A percentile compares a stretch with the other conserved stretches of the same genome.
Evolutionary conservation across 2,329 filamentous ascomycete species (phyloP).

Genomic region (Lanzia echinophila): DNA sequence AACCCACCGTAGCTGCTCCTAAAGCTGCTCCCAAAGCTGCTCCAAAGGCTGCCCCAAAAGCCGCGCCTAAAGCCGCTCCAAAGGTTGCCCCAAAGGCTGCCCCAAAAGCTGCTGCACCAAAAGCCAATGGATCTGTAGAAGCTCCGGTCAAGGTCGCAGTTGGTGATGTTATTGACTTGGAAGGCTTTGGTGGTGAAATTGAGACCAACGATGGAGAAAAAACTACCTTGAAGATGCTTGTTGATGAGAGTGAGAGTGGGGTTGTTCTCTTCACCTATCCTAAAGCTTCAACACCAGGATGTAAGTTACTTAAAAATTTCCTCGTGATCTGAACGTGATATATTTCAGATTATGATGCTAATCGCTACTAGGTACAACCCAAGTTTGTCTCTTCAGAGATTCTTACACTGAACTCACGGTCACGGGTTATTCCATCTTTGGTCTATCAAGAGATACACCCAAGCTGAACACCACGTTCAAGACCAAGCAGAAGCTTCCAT

Average conservation of each 20-base stretch:
- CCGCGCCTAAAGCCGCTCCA: slow-evolving; percentile 25
- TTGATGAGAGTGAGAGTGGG: slow-evolving; percentile 76
- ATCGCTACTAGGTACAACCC: slow-evolving; percentile 67
- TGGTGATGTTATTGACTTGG: slow-evolving; percentile 50
- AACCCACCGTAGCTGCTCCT: slow-evolving; percentile 25
- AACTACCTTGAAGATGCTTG: slow-evolving; percentile 71
- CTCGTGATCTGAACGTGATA: background rate
- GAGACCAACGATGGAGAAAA: slow-evolving; percentile 79
- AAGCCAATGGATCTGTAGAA: slow-evolving; percentile 26
- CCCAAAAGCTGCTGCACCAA: slow-evolving; percentile 23
- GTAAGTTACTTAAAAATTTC: slow-evolving; percentile 47
- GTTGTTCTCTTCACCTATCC: slow-evolving; percentile 95
- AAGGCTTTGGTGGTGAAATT: slow-evolving; percentile 62
- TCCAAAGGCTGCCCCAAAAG: slow-evolving; percentile 36
- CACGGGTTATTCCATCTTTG: slow-evolving; percentile 79
- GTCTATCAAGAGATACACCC: slow-evolving; percentile 78
- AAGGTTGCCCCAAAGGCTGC: slow-evolving; percentile 30
- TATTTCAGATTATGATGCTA: background rate
- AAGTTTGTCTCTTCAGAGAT: slow-evolving; percentile 92
- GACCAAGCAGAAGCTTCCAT: slow-evolving; percentile 83
- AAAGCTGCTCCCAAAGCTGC: slow-evolving; percentile 14
- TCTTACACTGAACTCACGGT: slow-evolving; percentile 67
- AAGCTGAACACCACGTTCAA: slow-evolving; percentile 93
- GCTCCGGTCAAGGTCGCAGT: slow-evolving; percentile 36
- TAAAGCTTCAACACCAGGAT: slow-evolving; percentile 88